Evolutionary conservation across 345 rosid genomes (phyloP), one percentile per base, ranked within the genome.

Genomic region (Chamaenerion angustifolium): DNA sequence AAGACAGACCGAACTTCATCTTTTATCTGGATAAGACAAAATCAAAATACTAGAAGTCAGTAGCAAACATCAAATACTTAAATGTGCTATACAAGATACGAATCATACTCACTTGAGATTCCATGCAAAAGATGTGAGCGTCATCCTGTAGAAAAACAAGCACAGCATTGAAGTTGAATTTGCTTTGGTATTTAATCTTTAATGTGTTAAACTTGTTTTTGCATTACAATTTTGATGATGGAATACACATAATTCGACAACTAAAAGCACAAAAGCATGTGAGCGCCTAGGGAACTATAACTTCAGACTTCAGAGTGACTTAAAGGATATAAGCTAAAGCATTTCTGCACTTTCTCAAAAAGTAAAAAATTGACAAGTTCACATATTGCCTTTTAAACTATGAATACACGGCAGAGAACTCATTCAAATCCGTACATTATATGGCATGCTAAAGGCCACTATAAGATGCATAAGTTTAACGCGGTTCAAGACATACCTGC

Each of bases 71-170:
- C 10, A 4, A 35, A 4, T 40, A 42, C 41, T 46, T 11, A 48
- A 27, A 40, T 46, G 44, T 7, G 48, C 40, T 12, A 7, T 19
- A 23, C 21, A 35, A 41, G 31, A 66, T 52, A 53, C 47, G 35
- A 57, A 54, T 48, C 53, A 44, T 55, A 45, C 52, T 63, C 54
- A 87, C 96, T 89, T 87, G 96, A 12, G 73, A 65, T 59, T 79
- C 83, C 72, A 77, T 76, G 69, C 96, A 92, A 75, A 92, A 87
- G 56, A 92, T 87, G 66, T 84, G 96, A 58, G 96, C 93, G 69
- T 87, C 95, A 68, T 87, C 98, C 98, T 90, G 95, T 37, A 23
- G 40, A n/a, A 12, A n/a, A 23, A 65, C 57, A 56, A 63, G 56
- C 64, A 67, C 11, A 43, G 25, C 25, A 21, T 21, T 21, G 2